A percentile compares a stretch with the other conserved stretches of the same genome.
Conservation (phyloP, 78 protist genomes). For the Trichosphaerium sp. region DNA sequence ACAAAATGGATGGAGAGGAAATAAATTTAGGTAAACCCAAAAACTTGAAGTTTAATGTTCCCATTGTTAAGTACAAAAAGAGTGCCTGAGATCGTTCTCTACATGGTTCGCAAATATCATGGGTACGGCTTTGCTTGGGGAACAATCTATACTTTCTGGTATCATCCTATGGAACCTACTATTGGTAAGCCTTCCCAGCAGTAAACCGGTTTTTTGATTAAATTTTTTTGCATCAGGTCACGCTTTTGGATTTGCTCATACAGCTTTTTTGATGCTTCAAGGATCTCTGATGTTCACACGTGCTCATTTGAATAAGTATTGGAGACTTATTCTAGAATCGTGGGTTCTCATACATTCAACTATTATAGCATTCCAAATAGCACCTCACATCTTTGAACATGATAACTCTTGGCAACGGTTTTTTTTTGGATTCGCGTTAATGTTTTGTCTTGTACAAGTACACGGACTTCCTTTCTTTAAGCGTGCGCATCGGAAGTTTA, state of each 20-base stretch:
- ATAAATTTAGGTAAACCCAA: too few relatives aligned
- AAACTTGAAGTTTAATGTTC: too few relatives aligned
- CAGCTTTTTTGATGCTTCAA: conserved; percentile 3
- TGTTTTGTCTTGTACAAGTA: neutral
- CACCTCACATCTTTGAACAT: neutral
- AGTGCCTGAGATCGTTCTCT: too few relatives aligned
- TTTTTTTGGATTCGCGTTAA: neutral
- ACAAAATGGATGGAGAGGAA: too few relatives aligned
- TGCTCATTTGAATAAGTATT: conserved; percentile 1
- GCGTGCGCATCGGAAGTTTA: too few relatives aligned
- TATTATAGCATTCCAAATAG: neutral
- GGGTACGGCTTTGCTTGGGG: conserved; percentile 12
- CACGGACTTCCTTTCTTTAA: neutral
- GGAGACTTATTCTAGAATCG: conserved; percentile 3
- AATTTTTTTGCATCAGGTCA: too few relatives aligned
- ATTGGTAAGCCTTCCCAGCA: too few relatives aligned
- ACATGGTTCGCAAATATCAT: neutral
- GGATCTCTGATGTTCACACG: conserved; percentile 6
- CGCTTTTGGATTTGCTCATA: conserved; percentile 1
- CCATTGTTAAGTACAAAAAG: too few relatives aligned
- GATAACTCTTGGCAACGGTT: conserved; percentile 2
- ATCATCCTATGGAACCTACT: conserved; percentile 7
- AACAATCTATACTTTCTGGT: conserved; percentile 3
- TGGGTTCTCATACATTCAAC: conserved; percentile 2
- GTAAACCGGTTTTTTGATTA: too few relatives aligned